Percentiles rank a stretch among this genome's conserved stretches.
Conservation (phyloP, 148 eudicot genomes). For the Limonium bicolor region DNA sequence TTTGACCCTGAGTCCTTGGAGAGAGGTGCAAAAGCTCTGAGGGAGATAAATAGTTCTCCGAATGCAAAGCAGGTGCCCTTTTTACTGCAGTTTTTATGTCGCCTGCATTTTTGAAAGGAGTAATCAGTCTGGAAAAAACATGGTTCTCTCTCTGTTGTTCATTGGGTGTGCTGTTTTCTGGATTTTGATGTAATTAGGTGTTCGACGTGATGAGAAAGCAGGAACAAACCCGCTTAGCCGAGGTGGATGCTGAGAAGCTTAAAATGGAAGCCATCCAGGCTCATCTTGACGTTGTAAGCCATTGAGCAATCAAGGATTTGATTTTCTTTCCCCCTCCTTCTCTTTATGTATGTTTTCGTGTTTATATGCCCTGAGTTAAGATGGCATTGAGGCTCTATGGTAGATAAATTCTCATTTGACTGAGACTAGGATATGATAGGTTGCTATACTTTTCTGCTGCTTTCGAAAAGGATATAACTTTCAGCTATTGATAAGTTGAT, state of each 20-base stretch:
- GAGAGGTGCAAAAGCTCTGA: slow-evolving; percentile 65
- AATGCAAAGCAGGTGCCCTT: slow-evolving; percentile 41
- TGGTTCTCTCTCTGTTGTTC: neutral
- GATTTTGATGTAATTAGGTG: slow-evolving; percentile 25
- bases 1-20: slow-evolving; percentile 69
- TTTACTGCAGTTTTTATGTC: neutral
- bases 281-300: slow-evolving; percentile 46
- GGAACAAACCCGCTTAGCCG: slow-evolving; percentile 61
- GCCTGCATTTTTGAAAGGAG: neutral
- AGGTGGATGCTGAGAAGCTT: slow-evolving; percentile 60
- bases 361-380: too few relatives aligned
- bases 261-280: slow-evolving; percentile 42
- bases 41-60: slow-evolving; percentile 56
- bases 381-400: too few relatives aligned
- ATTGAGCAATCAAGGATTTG: neutral
- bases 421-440: too few relatives aligned
- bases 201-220: slow-evolving; percentile 75
- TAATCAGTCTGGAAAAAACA: neutral
- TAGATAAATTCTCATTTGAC: too few relatives aligned
- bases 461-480: too few relatives aligned
- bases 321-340: neutral
- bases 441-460: too few relatives aligned
- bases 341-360: too few relatives aligned
- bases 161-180: neutral
- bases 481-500: too few relatives aligned